Conservation (phyloP, 1,284 basidiomycete species). For the Sporisorium exsertum region DNA sequence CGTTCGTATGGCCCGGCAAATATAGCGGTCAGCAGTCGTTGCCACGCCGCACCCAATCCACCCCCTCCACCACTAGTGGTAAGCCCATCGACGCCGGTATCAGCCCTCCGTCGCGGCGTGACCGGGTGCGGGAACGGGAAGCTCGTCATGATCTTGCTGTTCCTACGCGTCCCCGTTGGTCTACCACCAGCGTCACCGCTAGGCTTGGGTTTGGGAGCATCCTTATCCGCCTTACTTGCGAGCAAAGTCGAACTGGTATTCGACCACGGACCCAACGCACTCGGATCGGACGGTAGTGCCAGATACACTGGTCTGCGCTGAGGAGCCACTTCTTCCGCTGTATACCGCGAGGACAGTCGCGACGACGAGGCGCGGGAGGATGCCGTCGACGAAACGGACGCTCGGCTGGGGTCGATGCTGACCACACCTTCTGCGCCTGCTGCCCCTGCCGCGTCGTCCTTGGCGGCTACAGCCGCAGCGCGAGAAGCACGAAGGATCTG, state of each 20-base stretch:
- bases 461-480: conserved; percentile 1
- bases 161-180: conserved; percentile 1
- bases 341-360: conserved; percentile 21
- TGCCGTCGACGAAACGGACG: conserved; percentile 8
- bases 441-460: not conserved
- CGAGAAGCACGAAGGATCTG: conserved; percentile 17
- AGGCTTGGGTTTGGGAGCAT: not conserved
- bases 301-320: conserved; percentile 32
- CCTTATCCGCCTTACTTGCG: not conserved
- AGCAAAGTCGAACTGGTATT: conserved; percentile 2
- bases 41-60: conserved; percentile 21
- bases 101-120: conserved; percentile 12
- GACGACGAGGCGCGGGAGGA: conserved; percentile 21
- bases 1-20: conserved; percentile 50
- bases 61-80: not conserved
- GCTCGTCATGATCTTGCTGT: conserved; percentile 53
- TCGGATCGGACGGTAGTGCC: conserved; percentile 31
- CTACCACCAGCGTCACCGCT: no score
- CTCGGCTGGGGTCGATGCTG: conserved; percentile 26
- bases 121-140: conserved; percentile 54
- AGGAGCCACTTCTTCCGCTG: conserved; percentile 36
- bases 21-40: conserved; percentile 23
- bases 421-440: not conserved
- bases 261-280: conserved; percentile 24
- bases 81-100: not conserved